These are phyloP conservation scores for Aegle marmelos DNA, from an alignment of 345 rosid species.

Conservation along the genomic window DNA sequence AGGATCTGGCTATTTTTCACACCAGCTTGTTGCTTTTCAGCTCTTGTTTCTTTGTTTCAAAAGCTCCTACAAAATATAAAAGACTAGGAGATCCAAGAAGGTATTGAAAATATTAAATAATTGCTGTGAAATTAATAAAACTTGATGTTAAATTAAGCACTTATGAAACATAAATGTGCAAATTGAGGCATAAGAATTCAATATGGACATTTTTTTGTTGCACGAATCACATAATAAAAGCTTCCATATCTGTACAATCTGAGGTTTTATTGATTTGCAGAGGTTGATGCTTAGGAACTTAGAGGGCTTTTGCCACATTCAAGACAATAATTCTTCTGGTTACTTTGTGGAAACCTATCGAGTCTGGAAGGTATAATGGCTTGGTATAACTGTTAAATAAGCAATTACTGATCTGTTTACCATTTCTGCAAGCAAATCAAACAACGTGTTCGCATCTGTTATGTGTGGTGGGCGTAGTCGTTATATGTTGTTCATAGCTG, in stretches of 20 bases:
- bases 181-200: neutral
- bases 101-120: too few relatives aligned
- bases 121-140: too few relatives aligned
- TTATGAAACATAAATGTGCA: neutral
- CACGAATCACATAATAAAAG: neutral
- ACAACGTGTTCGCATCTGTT: neutral
- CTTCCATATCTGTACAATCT: conserved; percentile 2
- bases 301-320: conserved; percentile 23
- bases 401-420: neutral
- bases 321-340: conserved; percentile 20
- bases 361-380: conserved; percentile 51
- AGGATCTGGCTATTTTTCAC: too few relatives aligned
- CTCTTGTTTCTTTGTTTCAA: too few relatives aligned
- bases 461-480: neutral
- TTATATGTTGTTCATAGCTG: neutral
- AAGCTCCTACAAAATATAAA: too few relatives aligned
- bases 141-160: too few relatives aligned
- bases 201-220: neutral
- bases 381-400: neutral
- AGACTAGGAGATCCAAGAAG: too few relatives aligned
- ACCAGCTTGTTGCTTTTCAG: too few relatives aligned
- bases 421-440: neutral
- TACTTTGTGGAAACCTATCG: conserved; percentile 27
- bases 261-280: conserved; percentile 42
- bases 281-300: conserved; percentile 54